Base-by-base conservation (phyloP, 2,329 filamentous ascomycete genomes). In the Lasiodiplodia theobromae region DNA sequence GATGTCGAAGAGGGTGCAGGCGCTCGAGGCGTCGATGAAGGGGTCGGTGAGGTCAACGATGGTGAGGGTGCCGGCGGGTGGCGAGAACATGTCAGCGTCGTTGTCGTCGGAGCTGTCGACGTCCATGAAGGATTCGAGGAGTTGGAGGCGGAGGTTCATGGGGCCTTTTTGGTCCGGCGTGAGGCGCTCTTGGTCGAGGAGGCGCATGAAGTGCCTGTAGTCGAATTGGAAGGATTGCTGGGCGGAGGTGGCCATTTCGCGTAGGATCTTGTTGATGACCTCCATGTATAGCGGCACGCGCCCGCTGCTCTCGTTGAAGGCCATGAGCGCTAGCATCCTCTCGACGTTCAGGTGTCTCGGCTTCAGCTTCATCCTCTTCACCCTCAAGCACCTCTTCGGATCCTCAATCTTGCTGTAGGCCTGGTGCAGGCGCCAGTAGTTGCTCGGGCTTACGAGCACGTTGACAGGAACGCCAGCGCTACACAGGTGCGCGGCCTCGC, bases 41-140 rank as follows among this genome's bases (percentile, higher is more conserved):
- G 91, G 89, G 74, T 91, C 92, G 0, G 88, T 92, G 0, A 96
- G 80, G 72, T 96, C 92, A 6, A 94, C 81, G 60, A 92, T 90
- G 0, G 87, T 91, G 0, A 92, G 78, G 12, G 81, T 79, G 1
- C 87, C 87, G 0, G 84, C 78, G 62, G 82, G 66, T 4, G 72
- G 23, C 6, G 74, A 40, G 71, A 81, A 72, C 8, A 72, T 23
- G 60, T 64, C 60, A 21, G 14, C 37, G 31, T 8, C 44, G 31
- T n/a, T 28, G 12, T 52, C 40, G n/a, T 25, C 51, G n/a, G 7
- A 6, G 40, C 14, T 31, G 40, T 66, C 47, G 8, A 72, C 60
- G 71, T 83, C 81, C 76, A 92, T 84, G 76, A 92, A 92, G 16
- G 86, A 88, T 72, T 92, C 87, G 0, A 93, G 80, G 0, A 89